Evolutionary conservation across 208 protist genomes (phyloP).

Genomic region (Wallacemonas sp.): DNA sequence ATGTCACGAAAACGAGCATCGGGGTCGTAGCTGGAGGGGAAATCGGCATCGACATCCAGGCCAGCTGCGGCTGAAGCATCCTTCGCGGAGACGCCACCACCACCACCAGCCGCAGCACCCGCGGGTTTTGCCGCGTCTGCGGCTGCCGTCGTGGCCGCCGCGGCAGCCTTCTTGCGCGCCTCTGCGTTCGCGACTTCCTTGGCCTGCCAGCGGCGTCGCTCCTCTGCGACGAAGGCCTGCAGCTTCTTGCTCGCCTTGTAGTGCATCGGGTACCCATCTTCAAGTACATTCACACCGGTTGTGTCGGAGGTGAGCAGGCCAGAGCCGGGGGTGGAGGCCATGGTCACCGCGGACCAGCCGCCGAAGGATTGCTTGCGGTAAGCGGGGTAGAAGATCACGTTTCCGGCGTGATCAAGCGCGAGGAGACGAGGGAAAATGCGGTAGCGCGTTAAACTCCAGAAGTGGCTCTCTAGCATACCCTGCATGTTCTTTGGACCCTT

Average conservation of each 20-base stretch:
- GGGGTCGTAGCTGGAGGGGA: slow-evolving; percentile 40
- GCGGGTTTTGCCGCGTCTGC: slow-evolving; percentile 1
- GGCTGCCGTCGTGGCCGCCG: slow-evolving; percentile 22
- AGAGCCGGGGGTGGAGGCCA: slow-evolving; percentile 38
- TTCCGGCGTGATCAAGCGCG: slow-evolving; percentile 83
- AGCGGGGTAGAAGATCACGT: slow-evolving; percentile 82
- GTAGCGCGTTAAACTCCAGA: slow-evolving; percentile 88
- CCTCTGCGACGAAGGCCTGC: slow-evolving; percentile 66
- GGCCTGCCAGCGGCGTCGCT: slow-evolving; percentile 47
- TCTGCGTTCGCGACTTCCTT: slow-evolving; percentile 31
- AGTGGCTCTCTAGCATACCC: slow-evolving; percentile 72
- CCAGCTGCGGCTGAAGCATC: not conserved
- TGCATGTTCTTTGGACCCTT: slow-evolving; percentile 29
- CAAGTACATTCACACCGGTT: slow-evolving; percentile 73
- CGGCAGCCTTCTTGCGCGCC: slow-evolving; percentile 37
- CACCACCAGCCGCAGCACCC: slow-evolving; percentile 3
- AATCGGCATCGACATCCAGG: slow-evolving; percentile 16
- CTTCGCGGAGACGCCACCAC: slow-evolving; percentile 14
- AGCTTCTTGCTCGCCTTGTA: slow-evolving; percentile 76
- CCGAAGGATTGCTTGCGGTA: slow-evolving; percentile 79
- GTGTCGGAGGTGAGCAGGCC: slow-evolving; percentile 67
- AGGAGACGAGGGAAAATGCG: slow-evolving; percentile 75
- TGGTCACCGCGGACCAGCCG: slow-evolving; percentile 84
- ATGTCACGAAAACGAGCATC: slow-evolving; percentile 81
- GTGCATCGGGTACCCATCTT: slow-evolving; percentile 89